phyloP scores from a whole-genome alignment of 192 early-diverging fungal species.

The Umbelopsis vinacea region DNA sequence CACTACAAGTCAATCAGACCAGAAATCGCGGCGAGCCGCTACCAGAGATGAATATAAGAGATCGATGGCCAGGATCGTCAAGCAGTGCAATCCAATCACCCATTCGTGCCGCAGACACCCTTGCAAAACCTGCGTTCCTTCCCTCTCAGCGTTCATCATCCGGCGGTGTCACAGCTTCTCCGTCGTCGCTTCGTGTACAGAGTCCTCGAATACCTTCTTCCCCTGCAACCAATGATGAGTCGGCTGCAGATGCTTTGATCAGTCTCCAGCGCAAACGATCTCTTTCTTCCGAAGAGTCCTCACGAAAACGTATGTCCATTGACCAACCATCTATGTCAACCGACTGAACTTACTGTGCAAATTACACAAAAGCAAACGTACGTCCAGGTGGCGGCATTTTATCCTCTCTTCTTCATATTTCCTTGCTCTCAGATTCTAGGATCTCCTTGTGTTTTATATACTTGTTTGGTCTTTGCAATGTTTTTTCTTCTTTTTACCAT shows the following conservation, averaged over 20 bases:
- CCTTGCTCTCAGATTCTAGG: too few relatives aligned
- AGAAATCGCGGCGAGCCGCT: neutral
- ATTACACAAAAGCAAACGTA: too few relatives aligned
- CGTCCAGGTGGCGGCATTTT: too few relatives aligned
- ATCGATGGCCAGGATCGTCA: neutral
- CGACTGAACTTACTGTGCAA: neutral
- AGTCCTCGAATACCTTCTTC: constrained; percentile 12
- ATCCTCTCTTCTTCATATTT: too few relatives aligned
- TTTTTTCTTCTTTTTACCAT: too few relatives aligned
- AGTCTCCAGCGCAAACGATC: constrained; percentile 14
- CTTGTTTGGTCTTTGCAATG: too few relatives aligned
- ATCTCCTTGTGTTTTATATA: too few relatives aligned
- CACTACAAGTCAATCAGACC: neutral
- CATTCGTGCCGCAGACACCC: neutral
- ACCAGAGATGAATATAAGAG: constrained; percentile 10
- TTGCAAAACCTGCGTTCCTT: neutral
- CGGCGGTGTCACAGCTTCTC: constrained; percentile 8
- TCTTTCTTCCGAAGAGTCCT: constrained; percentile 3
- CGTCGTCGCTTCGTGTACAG: constrained; percentile 15
- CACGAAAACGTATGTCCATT: neutral
- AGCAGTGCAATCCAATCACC: constrained; percentile 10
- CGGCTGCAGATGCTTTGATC: constrained; percentile 12
- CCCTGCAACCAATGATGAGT: constrained; percentile 7
- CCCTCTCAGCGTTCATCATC: constrained; percentile 2
- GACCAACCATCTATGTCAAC: constrained; percentile 6